phyloP scores from a whole-genome alignment of 495 filamentous ascomycete species.

The Delitschia confertaspora region DNA sequence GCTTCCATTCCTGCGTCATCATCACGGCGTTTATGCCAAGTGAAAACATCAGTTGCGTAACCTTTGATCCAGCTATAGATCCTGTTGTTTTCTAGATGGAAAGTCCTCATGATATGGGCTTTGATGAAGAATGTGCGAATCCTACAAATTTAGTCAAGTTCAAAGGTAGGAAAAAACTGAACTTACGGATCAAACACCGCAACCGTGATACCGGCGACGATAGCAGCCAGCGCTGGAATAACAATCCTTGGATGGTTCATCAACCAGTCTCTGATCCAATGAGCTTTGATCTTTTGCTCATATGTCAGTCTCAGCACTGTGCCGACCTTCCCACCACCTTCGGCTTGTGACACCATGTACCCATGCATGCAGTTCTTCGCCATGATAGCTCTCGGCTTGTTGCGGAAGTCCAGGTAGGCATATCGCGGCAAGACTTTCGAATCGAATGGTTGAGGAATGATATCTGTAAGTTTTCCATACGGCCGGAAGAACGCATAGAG shows the following conservation, averaged over 20 bases:
- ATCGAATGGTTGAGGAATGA: conserved; percentile 65
- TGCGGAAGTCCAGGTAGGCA: conserved; percentile 66
- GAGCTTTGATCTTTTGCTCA: conserved; percentile 62
- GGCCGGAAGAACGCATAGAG: conserved; percentile 80
- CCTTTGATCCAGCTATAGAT: conserved; percentile 72
- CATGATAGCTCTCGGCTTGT: conserved; percentile 65
- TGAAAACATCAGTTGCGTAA: conserved; percentile 64
- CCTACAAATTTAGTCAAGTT: conserved; percentile 31
- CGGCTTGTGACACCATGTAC: conserved; percentile 48
- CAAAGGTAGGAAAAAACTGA: conserved; percentile 14
- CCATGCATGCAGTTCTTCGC: conserved; percentile 93
- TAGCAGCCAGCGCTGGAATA: conserved; percentile 68
- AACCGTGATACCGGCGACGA: conserved; percentile 78
- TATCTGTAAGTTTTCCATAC: conserved; percentile 82
- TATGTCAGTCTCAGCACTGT: conserved; percentile 74
- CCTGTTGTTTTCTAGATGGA: conserved; percentile 60
- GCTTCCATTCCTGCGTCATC: conserved; percentile 66
- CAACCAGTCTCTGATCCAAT: conserved; percentile 81
- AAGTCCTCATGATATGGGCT: conserved; percentile 68
- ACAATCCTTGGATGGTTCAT: conserved; percentile 81
- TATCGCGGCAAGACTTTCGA: conserved; percentile 75
- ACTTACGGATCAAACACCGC: conserved; percentile 73
- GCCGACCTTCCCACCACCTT: conserved; percentile 62
- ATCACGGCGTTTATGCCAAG: conserved; percentile 43
- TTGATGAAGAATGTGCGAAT: conserved; percentile 81